Evolutionary conservation across 202 grass and related monocot species (phyloP).

Genomic region (Brachypodium distachyon): DNA sequence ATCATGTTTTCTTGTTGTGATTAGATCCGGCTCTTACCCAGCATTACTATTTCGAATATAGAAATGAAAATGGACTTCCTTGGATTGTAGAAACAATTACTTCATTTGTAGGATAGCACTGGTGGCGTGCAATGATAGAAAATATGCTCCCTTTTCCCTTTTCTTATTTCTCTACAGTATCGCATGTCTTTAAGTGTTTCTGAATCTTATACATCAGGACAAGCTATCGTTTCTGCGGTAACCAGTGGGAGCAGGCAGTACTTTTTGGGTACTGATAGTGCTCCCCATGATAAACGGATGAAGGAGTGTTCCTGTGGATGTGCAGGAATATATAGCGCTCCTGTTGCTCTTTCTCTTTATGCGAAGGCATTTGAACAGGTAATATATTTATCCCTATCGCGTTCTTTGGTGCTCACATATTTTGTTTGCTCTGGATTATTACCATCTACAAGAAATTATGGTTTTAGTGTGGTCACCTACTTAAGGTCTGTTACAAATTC

Average conservation of each 20-base stretch:
- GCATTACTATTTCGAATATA: not conserved
- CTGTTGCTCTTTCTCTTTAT: constrained; percentile 81
- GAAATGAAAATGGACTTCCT: not conserved
- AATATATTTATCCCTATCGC: not conserved
- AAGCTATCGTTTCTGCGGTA: constrained; percentile 69
- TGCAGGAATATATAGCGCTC: constrained; percentile 89
- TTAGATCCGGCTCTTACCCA: not conserved
- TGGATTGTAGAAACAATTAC: not conserved
- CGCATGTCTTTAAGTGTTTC: constrained; percentile 1
- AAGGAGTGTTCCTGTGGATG: constrained; percentile 94
- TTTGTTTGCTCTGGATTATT: not conserved
- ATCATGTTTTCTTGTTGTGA: not conserved
- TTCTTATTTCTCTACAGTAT: not conserved
- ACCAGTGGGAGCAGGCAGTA: constrained; percentile 69
- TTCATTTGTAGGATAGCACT: not conserved
- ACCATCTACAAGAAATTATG: not conserved
- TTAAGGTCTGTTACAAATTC: not conserved
- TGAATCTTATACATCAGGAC: constrained; percentile 37
- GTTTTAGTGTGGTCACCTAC: not conserved
- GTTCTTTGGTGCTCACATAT: not conserved
- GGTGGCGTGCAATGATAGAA: not conserved
- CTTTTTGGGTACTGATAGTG: constrained; percentile 79
- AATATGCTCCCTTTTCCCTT: not conserved
- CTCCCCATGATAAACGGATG: constrained; percentile 72
- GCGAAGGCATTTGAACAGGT: constrained; percentile 90